Evolutionary conservation across 2,329 filamentous ascomycete genomes (phyloP).

Genomic region (Colletotrichum paranaense): DNA sequence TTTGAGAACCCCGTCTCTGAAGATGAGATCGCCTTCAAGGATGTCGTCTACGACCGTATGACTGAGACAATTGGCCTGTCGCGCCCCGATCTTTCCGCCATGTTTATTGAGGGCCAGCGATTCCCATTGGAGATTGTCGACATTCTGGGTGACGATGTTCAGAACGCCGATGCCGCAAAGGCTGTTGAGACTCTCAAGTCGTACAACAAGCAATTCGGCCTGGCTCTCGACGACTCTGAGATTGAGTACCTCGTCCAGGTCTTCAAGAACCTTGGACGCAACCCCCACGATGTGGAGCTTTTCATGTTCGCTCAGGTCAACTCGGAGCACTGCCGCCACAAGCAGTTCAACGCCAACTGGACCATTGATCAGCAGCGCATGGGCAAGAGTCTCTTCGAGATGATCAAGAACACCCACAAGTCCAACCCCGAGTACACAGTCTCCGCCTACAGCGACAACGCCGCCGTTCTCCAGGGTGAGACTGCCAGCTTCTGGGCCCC

Average conservation of each 20-base stretch:
- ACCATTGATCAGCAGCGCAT: constrained; percentile 89
- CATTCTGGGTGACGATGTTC: constrained; percentile 74
- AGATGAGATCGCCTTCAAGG: constrained; percentile 67
- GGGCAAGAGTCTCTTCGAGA: constrained; percentile 86
- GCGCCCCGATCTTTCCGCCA: constrained; percentile 75
- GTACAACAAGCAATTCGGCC: constrained; percentile 85
- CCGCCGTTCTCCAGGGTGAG: constrained; percentile 86
- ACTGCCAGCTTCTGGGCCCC: constrained; percentile 84
- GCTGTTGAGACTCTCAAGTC: constrained; percentile 78
- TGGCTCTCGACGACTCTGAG: constrained; percentile 88
- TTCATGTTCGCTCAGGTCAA: constrained; percentile 99
- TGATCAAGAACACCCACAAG: constrained; percentile 97
- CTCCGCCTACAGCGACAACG: constrained; percentile 97
- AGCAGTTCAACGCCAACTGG: constrained; percentile 98
- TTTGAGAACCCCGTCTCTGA: constrained; percentile 62
- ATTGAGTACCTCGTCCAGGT: constrained; percentile 91
- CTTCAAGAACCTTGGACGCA: constrained; percentile 58
- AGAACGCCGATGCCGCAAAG: not conserved
- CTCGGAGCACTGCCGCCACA: constrained; percentile 88
- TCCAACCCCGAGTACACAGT: constrained; percentile 84
- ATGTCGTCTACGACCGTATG: constrained; percentile 93
- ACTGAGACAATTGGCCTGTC: constrained; percentile 81
- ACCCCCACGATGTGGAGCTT: constrained; percentile 90
- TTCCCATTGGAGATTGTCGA: constrained; percentile 79
- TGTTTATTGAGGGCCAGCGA: constrained; percentile 79